Conservation (phyloP, 2,329 filamentous ascomycete genomes). For the Fusarium buharicum region DNA sequence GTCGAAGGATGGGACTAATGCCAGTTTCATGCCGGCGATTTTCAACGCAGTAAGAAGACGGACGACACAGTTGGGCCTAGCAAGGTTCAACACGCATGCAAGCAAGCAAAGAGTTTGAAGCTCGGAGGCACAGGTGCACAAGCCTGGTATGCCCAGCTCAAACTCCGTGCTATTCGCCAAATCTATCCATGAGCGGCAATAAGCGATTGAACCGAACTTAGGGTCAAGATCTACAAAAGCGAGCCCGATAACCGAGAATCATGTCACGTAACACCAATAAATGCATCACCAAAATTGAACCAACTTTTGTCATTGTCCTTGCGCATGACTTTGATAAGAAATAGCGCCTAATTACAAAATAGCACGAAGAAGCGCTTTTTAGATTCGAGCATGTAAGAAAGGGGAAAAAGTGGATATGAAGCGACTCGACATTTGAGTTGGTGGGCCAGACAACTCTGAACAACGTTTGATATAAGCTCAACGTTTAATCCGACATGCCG, state of each 20-base stretch:
- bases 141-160: conserved; percentile 42
- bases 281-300: conserved; percentile 32
- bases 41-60: conserved; percentile 30
- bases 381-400: conserved; percentile 37
- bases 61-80: too few species aligned
- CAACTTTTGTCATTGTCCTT: conserved; percentile 41
- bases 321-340: conserved; percentile 36
- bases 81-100: conserved; percentile 10
- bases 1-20: conserved; percentile 29
- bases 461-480: conserved; percentile 26
- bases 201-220: conserved; percentile 15
- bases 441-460: conserved; percentile 15
- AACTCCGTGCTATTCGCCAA: not conserved
- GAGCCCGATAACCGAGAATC: conserved; percentile 31
- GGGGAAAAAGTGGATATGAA: not conserved
- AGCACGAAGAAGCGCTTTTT: conserved; percentile 43
- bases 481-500: conserved; percentile 14
- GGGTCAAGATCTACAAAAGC: conserved; percentile 22
- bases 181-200: conserved; percentile 20
- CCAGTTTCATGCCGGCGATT: conserved; percentile 29
- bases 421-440: conserved; percentile 22
- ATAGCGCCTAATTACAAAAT: conserved; percentile 46
- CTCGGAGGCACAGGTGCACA: conserved; percentile 22
- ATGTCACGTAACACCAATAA: conserved; percentile 19
- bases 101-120: conserved; percentile 15